Percentiles rank a stretch among this genome's conserved stretches.
Conservation (phyloP, 2,329 filamentous ascomycete genomes). For the Trichoderma aggressivum region DNA sequence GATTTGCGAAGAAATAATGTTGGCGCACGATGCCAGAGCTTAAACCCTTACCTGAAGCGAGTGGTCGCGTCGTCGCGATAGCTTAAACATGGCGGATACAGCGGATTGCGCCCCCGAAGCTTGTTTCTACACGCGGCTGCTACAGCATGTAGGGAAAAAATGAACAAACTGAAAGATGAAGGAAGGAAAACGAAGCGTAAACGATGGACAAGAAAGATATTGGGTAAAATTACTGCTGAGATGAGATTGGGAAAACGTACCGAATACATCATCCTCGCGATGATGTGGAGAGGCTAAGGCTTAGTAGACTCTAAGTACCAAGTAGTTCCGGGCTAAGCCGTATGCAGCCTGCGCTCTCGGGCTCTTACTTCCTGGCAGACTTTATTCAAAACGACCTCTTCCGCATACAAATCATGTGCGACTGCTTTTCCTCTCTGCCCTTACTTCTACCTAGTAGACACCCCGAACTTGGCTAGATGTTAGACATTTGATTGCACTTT, state of each 20-base stretch:
- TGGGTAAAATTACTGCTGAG: conserved; percentile 4
- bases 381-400: neutral
- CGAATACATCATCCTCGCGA: conserved; percentile 12
- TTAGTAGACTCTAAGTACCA: neutral
- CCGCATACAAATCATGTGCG: neutral
- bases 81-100: conserved; percentile 44
- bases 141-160: neutral
- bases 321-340: neutral
- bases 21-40: neutral
- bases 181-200: neutral
- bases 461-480: neutral
- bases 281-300: neutral
- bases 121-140: neutral
- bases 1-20: neutral
- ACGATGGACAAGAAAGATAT: neutral
- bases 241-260: conserved; percentile 7
- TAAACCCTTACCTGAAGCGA: conserved; percentile 42
- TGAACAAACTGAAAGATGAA: neutral
- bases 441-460: neutral
- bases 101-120: neutral
- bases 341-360: neutral
- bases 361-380: neutral
- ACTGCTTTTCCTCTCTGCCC: neutral
- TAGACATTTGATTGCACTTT: conserved; percentile 5
- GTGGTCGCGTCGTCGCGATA: conserved; percentile 48